A percentile compares a stretch with the other conserved stretches of the same genome.
Evolutionary conservation across 495 filamentous ascomycete genomes (phyloP).

Genomic region (Margaritispora aquatica): DNA sequence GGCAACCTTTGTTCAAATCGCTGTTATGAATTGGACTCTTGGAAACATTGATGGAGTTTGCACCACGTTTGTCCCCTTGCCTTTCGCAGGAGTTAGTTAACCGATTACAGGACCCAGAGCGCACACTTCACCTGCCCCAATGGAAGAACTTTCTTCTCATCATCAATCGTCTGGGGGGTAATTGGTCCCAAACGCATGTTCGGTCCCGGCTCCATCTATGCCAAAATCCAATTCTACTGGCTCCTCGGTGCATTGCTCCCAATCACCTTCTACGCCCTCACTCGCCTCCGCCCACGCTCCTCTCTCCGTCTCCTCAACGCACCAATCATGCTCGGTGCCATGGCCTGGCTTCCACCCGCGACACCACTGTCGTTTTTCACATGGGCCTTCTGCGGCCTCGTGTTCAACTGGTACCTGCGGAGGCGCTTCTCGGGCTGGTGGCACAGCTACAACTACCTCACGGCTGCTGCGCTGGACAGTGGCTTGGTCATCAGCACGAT

Average conservation of each 20-base stretch:
- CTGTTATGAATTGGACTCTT: conserved; percentile 60
- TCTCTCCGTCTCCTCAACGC: conserved; percentile 41
- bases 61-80: conserved; percentile 43
- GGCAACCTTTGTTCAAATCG: conserved; percentile 57
- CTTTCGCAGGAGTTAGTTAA: too few relatives aligned
- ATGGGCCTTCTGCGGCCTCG: conserved; percentile 34
- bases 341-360: conserved; percentile 57
- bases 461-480: conserved; percentile 58
- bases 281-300: conserved; percentile 11
- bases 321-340: conserved; percentile 63
- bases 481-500: conserved; percentile 40
- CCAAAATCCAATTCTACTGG: conserved; percentile 60
- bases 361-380: conserved; percentile 61
- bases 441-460: conserved; percentile 71
- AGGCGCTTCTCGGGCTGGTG: conserved; percentile 56
- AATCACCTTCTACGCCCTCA: conserved; percentile 41
- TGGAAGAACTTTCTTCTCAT: conserved; percentile 60
- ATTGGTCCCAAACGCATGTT: conserved; percentile 61
- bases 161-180: conserved; percentile 63
- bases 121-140: conserved; percentile 64
- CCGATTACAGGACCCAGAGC: conserved; percentile 31
- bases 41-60: conserved; percentile 54
- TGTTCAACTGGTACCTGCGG: conserved; percentile 58
- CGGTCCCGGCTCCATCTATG: conserved; percentile 57
- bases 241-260: conserved; percentile 50